Evolutionary conservation across 2,329 filamentous ascomycete species (phyloP), one percentile per base, ranked within the genome.

Genomic region (Waltergamsia citrina): DNA sequence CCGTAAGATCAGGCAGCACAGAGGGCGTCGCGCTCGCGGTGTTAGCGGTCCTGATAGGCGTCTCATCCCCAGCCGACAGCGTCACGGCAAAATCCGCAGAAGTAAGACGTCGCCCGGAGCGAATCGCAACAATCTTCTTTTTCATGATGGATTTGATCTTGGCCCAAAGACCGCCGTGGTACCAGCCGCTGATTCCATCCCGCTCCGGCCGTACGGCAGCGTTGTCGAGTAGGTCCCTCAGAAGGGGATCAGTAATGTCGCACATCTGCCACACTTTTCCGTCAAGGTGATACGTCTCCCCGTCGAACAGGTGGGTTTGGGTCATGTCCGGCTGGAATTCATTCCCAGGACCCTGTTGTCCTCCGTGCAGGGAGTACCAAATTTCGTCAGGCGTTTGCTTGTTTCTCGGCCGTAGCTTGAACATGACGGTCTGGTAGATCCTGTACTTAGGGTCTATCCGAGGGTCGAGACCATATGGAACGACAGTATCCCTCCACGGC

Each of bases 221-320:
- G 1, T 74, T 71, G 15, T 78, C 69, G 25, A 94, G 67, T 4
- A 95, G 61, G 9, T 65, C 56, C 1, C 65, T 62, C 2, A 96
- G 65, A 2, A 88, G 51, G 0, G 86, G 84, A 47, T 96, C 90
- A 0, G 76, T 81, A 35, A 96, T 81, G 54, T 98, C 92, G 60
- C 87, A 94, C 18, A 93, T 73, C 63, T 96, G 92, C 82, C 87
- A 98, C 32, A 92, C 80, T 48, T 92, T 92, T 25, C 87, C 87
- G 48, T 94, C 87, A 2, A 74, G 72, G 12, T 76, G 75, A 35
- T 90, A 75, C 3, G 70, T 71, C 38, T 77, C 67, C 30, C 90
- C 90, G 40, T 93, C 85, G 56, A 95, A 96, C 2, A 90, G 64
- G 54, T 96, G 88, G 34, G 69, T 79, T 20, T 62, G 53, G 15